Conservation (phyloP, 345 rosid genomes). For the Boechera divaricarpa region DNA sequence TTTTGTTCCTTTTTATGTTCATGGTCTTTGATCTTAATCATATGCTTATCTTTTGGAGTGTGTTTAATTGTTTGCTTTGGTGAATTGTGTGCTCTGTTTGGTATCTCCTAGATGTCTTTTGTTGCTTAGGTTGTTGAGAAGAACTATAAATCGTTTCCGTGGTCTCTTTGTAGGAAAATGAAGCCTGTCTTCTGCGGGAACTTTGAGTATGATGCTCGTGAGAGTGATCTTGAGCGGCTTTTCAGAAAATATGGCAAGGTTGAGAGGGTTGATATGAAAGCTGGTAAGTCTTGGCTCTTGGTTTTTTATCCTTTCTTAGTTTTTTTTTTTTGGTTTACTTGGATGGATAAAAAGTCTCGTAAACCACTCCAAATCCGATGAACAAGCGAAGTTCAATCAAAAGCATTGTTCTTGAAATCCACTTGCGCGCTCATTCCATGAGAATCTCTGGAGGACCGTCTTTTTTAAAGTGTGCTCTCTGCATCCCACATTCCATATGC, state of each 20-base stretch:
- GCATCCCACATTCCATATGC: neutral
- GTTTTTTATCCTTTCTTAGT: neutral
- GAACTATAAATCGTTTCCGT: neutral
- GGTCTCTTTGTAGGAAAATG: constrained; percentile 53
- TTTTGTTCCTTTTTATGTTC: neutral
- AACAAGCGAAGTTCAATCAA: constrained; percentile 16
- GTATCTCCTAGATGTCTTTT: neutral
- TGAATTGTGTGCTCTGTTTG: neutral
- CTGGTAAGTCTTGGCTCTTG: constrained; percentile 62
- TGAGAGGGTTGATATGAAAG: constrained; percentile 92
- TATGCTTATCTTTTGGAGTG: neutral
- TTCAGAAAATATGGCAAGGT: constrained; percentile 86
- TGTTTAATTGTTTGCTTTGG: neutral
- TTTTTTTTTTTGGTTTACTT: neutral
- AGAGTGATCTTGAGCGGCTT: constrained; percentile 82
- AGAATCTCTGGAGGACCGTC: neutral
- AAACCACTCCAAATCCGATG: constrained; percentile 25
- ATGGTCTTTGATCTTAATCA: neutral
- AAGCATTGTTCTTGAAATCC: neutral
- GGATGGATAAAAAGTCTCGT: constrained; percentile 7
- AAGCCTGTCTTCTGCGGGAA: constrained; percentile 93
- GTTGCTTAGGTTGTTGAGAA: neutral
- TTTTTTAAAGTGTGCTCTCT: neutral
- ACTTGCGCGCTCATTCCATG: neutral
- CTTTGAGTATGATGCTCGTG: constrained; percentile 90